Conservation (phyloP, 2,329 filamentous ascomycete species). For the Penicillium occitanis region DNA sequence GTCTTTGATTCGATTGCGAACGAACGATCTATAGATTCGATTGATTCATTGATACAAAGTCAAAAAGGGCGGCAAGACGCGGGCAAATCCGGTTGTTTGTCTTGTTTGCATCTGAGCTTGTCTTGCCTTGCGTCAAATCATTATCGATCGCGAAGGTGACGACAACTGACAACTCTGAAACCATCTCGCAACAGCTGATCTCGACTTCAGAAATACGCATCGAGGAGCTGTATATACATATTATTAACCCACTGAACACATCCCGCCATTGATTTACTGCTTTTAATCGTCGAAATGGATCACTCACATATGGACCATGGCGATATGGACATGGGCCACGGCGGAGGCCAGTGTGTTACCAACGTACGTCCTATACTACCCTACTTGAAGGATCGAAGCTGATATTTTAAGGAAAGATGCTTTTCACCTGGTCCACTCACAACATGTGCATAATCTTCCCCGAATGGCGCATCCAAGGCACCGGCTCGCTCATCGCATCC, state of each 20-base stretch:
- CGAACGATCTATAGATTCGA: background rate
- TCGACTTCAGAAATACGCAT: background rate
- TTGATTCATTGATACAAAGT: background rate
- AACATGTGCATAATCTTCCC: constrained; percentile 96
- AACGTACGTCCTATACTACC: constrained; percentile 60
- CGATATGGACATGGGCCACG: constrained; percentile 53
- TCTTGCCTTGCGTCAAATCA: constrained; percentile 11
- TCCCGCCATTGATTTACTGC: background rate
- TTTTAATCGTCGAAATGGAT: constrained; percentile 29
- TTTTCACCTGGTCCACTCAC: constrained; percentile 92
- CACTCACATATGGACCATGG: constrained; percentile 47
- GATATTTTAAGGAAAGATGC: constrained; percentile 64
- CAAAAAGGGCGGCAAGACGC: background rate
- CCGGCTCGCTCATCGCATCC: constrained; percentile 73
- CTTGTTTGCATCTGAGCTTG: constrained; percentile 34
- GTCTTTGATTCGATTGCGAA: background rate
- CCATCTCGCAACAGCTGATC: background rate
- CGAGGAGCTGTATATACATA: background rate
- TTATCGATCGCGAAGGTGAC: constrained; percentile 3
- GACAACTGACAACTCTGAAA: background rate
- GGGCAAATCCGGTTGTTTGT: constrained; percentile 30
- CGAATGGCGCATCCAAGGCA: constrained; percentile 80
- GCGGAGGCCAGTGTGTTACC: constrained; percentile 72
- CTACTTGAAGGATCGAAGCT: background rate
- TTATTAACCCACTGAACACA: background rate